Conservation (phyloP, 2,329 filamentous ascomycete species). For the Ophiosphaerella narmari region DNA sequence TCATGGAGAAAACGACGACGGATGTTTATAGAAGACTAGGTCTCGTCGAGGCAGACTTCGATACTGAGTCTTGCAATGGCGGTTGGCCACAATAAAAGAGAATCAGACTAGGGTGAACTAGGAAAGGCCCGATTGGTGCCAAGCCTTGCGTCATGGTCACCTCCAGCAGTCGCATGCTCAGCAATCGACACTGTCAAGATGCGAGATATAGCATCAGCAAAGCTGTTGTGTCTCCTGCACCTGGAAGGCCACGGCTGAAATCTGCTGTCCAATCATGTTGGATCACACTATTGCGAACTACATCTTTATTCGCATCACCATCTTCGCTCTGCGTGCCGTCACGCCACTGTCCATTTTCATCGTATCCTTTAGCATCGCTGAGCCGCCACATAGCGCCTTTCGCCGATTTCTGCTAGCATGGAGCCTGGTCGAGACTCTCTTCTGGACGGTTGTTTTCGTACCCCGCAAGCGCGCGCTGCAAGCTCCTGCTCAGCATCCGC, state of each 20-base stretch:
- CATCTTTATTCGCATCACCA: slow-evolving; percentile 55
- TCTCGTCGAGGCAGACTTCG: no score
- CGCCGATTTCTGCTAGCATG: slow-evolving; percentile 49
- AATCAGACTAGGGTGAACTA: no score
- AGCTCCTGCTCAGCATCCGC: slow-evolving; percentile 56
- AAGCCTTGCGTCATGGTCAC: no score
- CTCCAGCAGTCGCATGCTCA: no score
- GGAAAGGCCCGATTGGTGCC: no score
- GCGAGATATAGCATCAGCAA: no score
- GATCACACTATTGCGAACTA: slow-evolving; percentile 46
- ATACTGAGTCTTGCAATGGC: no score
- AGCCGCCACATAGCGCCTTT: slow-evolving; percentile 32
- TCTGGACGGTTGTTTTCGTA: slow-evolving; percentile 60
- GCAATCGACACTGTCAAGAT: no score
- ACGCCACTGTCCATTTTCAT: slow-evolving; percentile 57
- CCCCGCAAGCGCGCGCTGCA: slow-evolving; percentile 59
- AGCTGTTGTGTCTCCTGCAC: background rate
- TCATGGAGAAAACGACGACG: no score
- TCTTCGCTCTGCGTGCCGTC: slow-evolving; percentile 55
- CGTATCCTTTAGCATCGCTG: slow-evolving; percentile 44
- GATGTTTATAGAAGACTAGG: no score
- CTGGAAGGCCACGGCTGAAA: background rate
- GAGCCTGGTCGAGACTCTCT: slow-evolving; percentile 57
- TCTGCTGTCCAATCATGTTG: slow-evolving; percentile 39
- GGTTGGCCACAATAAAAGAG: no score